These are phyloP conservation scores for Leccinum pseudoinsigne DNA, from an alignment of 1,284 basidiomycete species.

Conservation along the genomic window DNA sequence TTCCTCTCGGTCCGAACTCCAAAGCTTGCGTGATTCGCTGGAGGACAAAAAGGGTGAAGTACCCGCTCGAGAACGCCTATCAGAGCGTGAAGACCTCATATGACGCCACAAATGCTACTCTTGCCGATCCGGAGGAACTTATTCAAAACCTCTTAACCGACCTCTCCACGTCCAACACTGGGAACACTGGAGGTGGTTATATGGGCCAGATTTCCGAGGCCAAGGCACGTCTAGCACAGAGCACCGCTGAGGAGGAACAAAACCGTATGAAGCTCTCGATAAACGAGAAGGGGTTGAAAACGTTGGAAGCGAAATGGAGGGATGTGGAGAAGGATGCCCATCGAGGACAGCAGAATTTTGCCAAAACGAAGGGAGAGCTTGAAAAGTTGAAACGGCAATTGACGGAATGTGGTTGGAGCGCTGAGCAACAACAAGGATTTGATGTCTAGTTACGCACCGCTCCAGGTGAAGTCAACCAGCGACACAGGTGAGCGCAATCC, in stretches of 20 bases:
- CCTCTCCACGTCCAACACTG: constrained; percentile 35
- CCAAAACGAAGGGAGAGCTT: constrained; percentile 60
- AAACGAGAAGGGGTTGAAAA: constrained; percentile 80
- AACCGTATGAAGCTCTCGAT: constrained; percentile 77
- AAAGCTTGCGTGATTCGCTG: too few relatives aligned
- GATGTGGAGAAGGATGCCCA: constrained; percentile 84
- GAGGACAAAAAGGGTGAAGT: too few relatives aligned
- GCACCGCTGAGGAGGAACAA: constrained; percentile 86
- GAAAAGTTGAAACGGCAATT: constrained; percentile 57
- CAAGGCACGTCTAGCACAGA: constrained; percentile 31
- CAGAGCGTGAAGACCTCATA: too few relatives aligned
- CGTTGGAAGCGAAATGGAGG: constrained; percentile 79
- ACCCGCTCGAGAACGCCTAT: too few relatives aligned
- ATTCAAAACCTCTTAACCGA: too few relatives aligned
- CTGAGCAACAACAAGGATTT: constrained; percentile 53
- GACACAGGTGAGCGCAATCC: constrained; percentile 59
- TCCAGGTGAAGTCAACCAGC: constrained; percentile 54
- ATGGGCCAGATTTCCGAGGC: constrained; percentile 97
- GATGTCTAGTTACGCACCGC: constrained; percentile 46
- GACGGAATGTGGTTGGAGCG: constrained; percentile 72
- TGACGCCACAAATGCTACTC: too few relatives aligned
- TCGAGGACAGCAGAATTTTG: constrained; percentile 73
- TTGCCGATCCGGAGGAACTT: too few relatives aligned
- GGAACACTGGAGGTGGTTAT: constrained; percentile 79
- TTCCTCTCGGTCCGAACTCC: too few relatives aligned